Percentiles rank a stretch among this genome's conserved stretches.
phyloP scores from a whole-genome alignment of 1,284 basidiomycete species.

The Puccinia polysora region DNA sequence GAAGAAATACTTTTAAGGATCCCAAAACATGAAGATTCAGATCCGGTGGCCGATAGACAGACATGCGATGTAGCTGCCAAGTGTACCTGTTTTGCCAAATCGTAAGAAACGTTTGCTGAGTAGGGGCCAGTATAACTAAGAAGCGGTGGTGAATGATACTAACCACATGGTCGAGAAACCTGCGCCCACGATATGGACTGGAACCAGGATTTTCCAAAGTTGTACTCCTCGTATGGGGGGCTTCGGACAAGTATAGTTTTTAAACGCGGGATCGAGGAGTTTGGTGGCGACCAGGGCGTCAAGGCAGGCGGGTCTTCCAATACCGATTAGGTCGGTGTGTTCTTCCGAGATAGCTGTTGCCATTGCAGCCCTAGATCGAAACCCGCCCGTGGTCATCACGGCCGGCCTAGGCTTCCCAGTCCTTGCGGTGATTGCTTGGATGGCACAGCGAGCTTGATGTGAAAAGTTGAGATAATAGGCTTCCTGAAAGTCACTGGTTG shows the following conservation, averaged over 20 bases:
- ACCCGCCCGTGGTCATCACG: background rate
- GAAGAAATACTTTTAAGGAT: too few relatives aligned
- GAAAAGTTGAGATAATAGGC: background rate
- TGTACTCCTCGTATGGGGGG: background rate
- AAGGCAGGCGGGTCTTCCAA: slow-evolving; percentile 8
- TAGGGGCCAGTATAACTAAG: too few relatives aligned
- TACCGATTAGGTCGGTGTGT: slow-evolving; percentile 10
- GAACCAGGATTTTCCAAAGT: background rate
- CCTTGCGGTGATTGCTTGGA: background rate
- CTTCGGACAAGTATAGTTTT: background rate
- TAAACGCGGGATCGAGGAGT: background rate
- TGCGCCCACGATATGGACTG: background rate
- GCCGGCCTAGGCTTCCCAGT: background rate
- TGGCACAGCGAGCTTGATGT: background rate
- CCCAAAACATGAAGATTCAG: too few relatives aligned
- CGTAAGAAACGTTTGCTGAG: background rate
- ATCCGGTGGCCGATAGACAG: too few relatives aligned
- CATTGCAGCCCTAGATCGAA: background rate
- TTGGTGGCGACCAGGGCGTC: background rate
- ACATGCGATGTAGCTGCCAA: background rate
- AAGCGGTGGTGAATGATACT: too few relatives aligned
- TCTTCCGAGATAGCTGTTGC: background rate
- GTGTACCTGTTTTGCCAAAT: background rate
- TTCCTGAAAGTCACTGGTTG: background rate
- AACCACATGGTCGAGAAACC: slow-evolving; percentile 7